Evolutionary conservation across 1,284 basidiomycete species (phyloP).

Genomic region (Vanrija sp.): DNA sequence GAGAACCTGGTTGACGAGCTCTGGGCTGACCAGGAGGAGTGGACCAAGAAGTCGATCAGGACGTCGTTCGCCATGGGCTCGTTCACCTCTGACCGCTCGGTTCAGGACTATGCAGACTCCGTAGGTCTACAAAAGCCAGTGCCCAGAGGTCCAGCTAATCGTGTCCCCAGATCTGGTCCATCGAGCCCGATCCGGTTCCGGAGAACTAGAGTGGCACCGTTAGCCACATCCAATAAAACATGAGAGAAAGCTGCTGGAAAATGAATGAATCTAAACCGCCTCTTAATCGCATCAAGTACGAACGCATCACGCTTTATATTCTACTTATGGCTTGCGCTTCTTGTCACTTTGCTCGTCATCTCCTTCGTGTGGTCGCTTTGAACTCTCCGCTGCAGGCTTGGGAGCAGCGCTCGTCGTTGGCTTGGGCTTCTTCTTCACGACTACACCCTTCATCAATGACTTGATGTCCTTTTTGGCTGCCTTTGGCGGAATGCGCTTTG

Average conservation of each 20-base stretch:
- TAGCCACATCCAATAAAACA: not conserved
- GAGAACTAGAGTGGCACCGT: slow-evolving; percentile 10
- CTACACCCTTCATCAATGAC: slow-evolving; percentile 47
- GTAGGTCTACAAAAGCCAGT: slow-evolving; percentile 17
- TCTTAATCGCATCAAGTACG: too few relatives aligned
- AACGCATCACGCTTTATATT: too few relatives aligned
- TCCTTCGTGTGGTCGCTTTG: slow-evolving; percentile 2
- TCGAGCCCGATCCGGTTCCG: slow-evolving; percentile 38
- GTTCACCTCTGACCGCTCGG: slow-evolving; percentile 86
- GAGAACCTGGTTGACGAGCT: slow-evolving; percentile 80
- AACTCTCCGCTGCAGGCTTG: not conserved
- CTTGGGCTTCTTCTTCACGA: slow-evolving; percentile 46
- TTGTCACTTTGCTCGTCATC: slow-evolving; percentile 11
- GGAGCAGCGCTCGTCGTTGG: not conserved
- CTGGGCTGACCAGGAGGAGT: slow-evolving; percentile 72
- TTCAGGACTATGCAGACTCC: slow-evolving; percentile 72
- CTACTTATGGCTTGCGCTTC: slow-evolving; percentile 18
- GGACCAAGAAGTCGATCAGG: slow-evolving; percentile 84
- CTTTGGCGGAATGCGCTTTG: slow-evolving; percentile 27
- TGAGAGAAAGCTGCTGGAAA: not conserved
- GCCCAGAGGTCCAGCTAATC: slow-evolving; percentile 1
- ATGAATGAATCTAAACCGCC: not conserved
- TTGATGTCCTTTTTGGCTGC: slow-evolving; percentile 44
- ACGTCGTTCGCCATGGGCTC: slow-evolving; percentile 86
- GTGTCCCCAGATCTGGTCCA: slow-evolving; percentile 37